Conservation (phyloP, 495 filamentous ascomycete genomes). For the Astrothelium macrocarpum region DNA sequence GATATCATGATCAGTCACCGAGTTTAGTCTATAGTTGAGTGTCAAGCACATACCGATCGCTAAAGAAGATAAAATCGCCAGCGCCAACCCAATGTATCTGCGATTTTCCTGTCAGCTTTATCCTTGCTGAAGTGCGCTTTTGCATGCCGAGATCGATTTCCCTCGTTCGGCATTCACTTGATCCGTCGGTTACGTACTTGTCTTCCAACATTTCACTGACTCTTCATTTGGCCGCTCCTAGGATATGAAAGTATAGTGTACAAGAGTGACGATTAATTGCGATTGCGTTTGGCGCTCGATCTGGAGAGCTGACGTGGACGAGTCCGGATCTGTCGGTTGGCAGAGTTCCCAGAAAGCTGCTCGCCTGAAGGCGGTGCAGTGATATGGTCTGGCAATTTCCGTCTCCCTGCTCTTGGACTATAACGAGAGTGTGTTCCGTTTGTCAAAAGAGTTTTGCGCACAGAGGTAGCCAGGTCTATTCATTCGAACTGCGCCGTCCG, state of each 20-base stretch:
- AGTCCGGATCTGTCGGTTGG: not conserved
- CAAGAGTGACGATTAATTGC: not conserved
- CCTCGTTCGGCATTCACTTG: not conserved
- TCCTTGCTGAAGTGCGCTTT: not conserved
- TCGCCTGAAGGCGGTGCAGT: not conserved
- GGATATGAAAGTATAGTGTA: not conserved
- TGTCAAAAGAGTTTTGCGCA: too few relatives aligned
- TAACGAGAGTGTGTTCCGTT: not conserved
- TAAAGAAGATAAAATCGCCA: conserved; percentile 87
- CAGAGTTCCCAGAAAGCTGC: not conserved
- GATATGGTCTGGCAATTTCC: not conserved
- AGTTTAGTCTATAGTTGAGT: not conserved
- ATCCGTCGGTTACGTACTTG: conserved; percentile 3
- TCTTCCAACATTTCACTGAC: conserved; percentile 11
- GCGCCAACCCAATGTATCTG: conserved; percentile 80
- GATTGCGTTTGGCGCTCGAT: not conserved
- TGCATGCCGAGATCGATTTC: not conserved
- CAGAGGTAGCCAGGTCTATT: too few relatives aligned
- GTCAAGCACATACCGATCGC: conserved; percentile 64
- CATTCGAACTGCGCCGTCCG: too few relatives aligned
- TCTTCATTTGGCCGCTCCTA: not conserved
- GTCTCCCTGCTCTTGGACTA: not conserved
- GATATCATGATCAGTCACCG: conserved; percentile 8
- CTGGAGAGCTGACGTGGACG: conserved; percentile 3
- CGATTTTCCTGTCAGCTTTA: conserved; percentile 9